Evolutionary conservation across 768 basidiomycete genomes (phyloP).

Genomic region (Pluteus cervinus): DNA sequence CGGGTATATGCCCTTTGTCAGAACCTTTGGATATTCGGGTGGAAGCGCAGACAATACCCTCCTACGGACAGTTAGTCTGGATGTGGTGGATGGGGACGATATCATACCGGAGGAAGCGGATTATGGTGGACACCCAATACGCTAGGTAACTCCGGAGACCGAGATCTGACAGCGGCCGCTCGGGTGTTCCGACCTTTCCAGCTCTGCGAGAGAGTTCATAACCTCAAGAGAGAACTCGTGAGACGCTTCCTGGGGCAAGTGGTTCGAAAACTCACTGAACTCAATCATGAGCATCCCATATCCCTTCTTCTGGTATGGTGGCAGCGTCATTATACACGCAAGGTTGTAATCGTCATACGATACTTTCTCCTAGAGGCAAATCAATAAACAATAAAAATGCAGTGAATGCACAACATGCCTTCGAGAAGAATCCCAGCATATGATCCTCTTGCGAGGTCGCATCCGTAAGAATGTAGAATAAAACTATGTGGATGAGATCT

Average conservation of each 20-base stretch:
- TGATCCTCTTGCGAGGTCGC: conserved; percentile 74
- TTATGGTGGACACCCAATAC: conserved; percentile 78
- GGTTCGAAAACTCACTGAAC: conserved; percentile 67
- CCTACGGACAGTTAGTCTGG: too few relatives aligned
- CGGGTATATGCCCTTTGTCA: conserved; percentile 37
- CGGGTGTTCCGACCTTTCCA: conserved; percentile 84
- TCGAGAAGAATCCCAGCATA: conserved; percentile 70
- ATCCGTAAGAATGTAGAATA: conserved; percentile 92
- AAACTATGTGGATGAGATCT: conserved; percentile 40
- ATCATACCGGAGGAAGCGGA: conserved; percentile 85
- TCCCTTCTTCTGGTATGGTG: conserved; percentile 84
- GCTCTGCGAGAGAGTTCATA: conserved; percentile 85
- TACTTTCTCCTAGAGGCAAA: conserved; percentile 67
- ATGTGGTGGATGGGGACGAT: too few relatives aligned
- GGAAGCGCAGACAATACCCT: conserved; percentile 60
- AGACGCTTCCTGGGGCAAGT: background rate
- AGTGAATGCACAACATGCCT: conserved; percentile 26
- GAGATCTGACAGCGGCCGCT: conserved; percentile 90
- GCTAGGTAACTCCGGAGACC: conserved; percentile 87
- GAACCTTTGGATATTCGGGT: conserved; percentile 40
- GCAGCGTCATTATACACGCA: conserved; percentile 93
- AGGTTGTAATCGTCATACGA: conserved; percentile 98
- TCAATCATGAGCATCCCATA: conserved; percentile 97
- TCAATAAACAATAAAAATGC: background rate
- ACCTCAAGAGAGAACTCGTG: conserved; percentile 44